Percentiles rank a stretch among this genome's conserved stretches.
phyloP scores from a whole-genome alignment of 169 alveolate species.

The Plasmodium sp. region DNA sequence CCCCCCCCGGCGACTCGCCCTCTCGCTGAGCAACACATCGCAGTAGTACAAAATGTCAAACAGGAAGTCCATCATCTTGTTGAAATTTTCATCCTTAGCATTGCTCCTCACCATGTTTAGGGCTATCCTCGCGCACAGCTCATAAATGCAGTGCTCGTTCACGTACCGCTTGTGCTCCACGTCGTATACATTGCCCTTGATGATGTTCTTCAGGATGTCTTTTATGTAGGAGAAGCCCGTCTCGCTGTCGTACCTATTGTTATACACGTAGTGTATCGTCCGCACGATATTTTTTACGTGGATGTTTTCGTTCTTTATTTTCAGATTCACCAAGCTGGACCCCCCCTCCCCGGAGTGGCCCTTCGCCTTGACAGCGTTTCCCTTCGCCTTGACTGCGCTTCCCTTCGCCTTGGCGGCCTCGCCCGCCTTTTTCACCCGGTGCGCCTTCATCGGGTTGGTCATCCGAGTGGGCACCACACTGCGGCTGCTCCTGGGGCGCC shows the following conservation, averaged over 20 bases:
- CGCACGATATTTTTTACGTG: slow-evolving; percentile 64
- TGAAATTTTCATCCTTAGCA: slow-evolving; percentile 62
- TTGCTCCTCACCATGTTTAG: slow-evolving; percentile 32
- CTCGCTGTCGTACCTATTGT: slow-evolving; percentile 60
- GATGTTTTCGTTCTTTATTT: slow-evolving; percentile 57
- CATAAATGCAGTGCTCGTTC: slow-evolving; percentile 51
- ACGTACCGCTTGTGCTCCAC: slow-evolving; percentile 34
- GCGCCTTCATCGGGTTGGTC: slow-evolving; percentile 15
- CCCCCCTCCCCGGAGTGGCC: not conserved
- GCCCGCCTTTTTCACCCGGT: slow-evolving; percentile 4
- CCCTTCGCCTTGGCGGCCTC: slow-evolving; percentile 17
- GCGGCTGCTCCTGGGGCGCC: not conserved
- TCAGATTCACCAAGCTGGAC: slow-evolving; percentile 18
- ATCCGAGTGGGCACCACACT: not conserved
- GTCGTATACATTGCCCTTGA: slow-evolving; percentile 66
- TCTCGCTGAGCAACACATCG: slow-evolving; percentile 44
- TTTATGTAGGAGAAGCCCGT: slow-evolving; percentile 67
- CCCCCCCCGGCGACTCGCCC: not conserved
- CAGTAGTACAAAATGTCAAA: slow-evolving; percentile 72
- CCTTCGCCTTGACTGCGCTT: too few relatives aligned
- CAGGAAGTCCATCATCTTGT: slow-evolving; percentile 57
- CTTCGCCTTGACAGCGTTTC: slow-evolving; percentile 5
- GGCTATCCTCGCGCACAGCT: slow-evolving; percentile 31
- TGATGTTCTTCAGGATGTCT: slow-evolving; percentile 53
- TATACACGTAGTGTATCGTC: slow-evolving; percentile 65